Conservation (phyloP, 2,329 filamentous ascomycete species). For the Pseudogymnoascus sp. region DNA sequence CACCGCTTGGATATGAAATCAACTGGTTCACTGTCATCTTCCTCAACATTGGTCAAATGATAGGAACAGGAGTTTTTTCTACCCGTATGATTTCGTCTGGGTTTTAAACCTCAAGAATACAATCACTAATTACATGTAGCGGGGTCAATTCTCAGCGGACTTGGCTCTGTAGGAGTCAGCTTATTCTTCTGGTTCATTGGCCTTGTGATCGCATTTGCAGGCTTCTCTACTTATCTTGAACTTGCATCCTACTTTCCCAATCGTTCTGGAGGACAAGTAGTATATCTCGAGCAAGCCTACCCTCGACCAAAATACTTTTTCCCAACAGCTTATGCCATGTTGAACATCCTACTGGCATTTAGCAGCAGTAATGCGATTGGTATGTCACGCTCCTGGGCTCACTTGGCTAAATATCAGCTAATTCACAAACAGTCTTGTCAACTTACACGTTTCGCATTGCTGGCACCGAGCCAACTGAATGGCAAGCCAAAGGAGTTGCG, state of each 20-base stretch:
- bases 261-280: conserved; percentile 56
- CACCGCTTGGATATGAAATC: conserved; percentile 52
- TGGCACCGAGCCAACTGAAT: conserved; percentile 42
- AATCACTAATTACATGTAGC: conserved; percentile 31
- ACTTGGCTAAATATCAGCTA: neutral
- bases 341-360: conserved; percentile 56
- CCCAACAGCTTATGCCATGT: conserved; percentile 55
- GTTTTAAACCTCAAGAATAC: neutral
- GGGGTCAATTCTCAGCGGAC: conserved; percentile 47
- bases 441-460: conserved; percentile 54
- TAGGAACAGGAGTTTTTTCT: conserved; percentile 56
- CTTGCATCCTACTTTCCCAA: conserved; percentile 58
- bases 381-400: conserved; percentile 8
- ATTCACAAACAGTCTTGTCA: conserved; percentile 39
- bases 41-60: conserved; percentile 54
- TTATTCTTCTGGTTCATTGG: conserved; percentile 60
- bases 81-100: conserved; percentile 42
- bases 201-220: conserved; percentile 47
- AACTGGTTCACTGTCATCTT: conserved; percentile 48
- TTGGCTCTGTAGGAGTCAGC: conserved; percentile 53
- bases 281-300: conserved; percentile 61
- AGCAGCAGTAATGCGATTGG: conserved; percentile 56
- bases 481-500: conserved; percentile 60
- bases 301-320: conserved; percentile 57
- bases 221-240: conserved; percentile 54